Percentiles rank a stretch among this genome's conserved stretches.
Evolutionary conservation across 768 basidiomycete species (phyloP).

Genomic region (Baorangia bicolor): DNA sequence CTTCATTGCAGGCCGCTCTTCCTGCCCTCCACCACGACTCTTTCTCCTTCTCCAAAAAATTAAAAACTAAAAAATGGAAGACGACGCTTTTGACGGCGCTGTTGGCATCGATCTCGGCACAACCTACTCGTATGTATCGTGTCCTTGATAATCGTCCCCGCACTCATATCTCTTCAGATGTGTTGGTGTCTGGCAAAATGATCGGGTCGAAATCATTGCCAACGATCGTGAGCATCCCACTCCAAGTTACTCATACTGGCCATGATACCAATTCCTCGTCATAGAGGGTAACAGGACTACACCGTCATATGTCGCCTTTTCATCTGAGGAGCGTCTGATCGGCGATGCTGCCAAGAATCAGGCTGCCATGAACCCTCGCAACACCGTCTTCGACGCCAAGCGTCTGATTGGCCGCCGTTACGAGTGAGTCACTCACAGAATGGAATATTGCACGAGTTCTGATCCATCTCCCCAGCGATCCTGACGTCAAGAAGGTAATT

Average conservation of each 20-base stretch:
- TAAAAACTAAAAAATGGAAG: slow-evolving; percentile 69
- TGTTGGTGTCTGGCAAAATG: slow-evolving; percentile 99
- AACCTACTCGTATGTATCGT: slow-evolving; percentile 80
- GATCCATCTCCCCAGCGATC: slow-evolving; percentile 55
- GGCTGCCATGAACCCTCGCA: slow-evolving; percentile 98
- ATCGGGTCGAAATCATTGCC: slow-evolving; percentile 99
- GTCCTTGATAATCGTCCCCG: slow-evolving; percentile 16
- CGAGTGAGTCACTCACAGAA: slow-evolving; percentile 56
- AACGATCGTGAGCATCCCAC: slow-evolving; percentile 74
- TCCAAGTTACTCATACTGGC: not conserved
- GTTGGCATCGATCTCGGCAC: slow-evolving; percentile 97
- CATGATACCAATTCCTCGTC: not conserved
- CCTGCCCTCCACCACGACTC: slow-evolving; percentile 35
- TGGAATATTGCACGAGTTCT: not conserved
- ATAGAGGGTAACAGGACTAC: slow-evolving; percentile 98
- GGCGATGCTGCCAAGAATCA: slow-evolving; percentile 99
- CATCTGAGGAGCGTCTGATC: slow-evolving; percentile 92
- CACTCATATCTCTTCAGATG: slow-evolving; percentile 54
- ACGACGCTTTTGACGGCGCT: slow-evolving; percentile 87
- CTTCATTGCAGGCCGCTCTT: slow-evolving; percentile 15
- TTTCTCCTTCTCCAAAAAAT: slow-evolving; percentile 27
- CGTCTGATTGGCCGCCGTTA: slow-evolving; percentile 97
- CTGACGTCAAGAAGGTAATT: slow-evolving; percentile 83
- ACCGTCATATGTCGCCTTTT: slow-evolving; percentile 99
- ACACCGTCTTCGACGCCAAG: slow-evolving; percentile 99